Conservation (phyloP, 139 green algal species). For the Pleodorina starrii region DNA sequence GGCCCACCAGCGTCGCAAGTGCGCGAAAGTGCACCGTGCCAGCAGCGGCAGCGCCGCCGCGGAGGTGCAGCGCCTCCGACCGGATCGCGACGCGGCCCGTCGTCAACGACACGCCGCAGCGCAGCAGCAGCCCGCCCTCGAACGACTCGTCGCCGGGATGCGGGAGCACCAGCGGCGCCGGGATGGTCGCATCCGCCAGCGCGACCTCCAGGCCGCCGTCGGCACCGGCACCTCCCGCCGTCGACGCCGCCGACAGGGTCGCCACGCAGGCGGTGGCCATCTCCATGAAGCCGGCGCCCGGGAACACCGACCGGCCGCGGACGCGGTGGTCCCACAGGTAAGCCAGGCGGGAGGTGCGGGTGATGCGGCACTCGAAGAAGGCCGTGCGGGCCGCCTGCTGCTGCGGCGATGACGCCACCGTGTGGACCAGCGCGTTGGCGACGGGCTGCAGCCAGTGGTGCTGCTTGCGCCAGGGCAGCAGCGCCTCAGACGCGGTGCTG, state of each 20-base stretch:
- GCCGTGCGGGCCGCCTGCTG: neutral
- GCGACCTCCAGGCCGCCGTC: neutral
- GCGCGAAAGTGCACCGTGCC: slow-evolving; percentile 23
- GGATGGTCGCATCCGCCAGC: slow-evolving; percentile 61
- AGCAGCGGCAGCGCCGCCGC: neutral
- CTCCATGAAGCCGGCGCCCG: slow-evolving; percentile 79
- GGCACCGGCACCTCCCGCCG: too few relatives aligned
- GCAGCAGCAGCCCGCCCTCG: neutral
- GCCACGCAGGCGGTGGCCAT: slow-evolving; percentile 48
- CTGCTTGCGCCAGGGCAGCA: slow-evolving; percentile 36
- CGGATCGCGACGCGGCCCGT: slow-evolving; percentile 18
- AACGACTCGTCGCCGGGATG: neutral
- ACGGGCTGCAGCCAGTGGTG: slow-evolving; percentile 39
- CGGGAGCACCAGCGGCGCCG: slow-evolving; percentile 63
- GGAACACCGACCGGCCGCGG: slow-evolving; percentile 63
- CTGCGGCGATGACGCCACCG: neutral
- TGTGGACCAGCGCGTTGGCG: neutral
- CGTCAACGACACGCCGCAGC: slow-evolving; percentile 28
- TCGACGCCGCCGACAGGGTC: neutral
- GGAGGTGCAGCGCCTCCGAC: neutral
- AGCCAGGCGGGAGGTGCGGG: neutral
- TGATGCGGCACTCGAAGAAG: slow-evolving; percentile 29
- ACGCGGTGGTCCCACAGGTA: slow-evolving; percentile 81
- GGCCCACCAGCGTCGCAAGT: neutral
- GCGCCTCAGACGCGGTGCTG: too few relatives aligned